Percentiles rank a stretch among this genome's conserved stretches.
Conservation (phyloP, 2,329 filamentous ascomycete genomes). For the Diaporthe longicolla region DNA sequence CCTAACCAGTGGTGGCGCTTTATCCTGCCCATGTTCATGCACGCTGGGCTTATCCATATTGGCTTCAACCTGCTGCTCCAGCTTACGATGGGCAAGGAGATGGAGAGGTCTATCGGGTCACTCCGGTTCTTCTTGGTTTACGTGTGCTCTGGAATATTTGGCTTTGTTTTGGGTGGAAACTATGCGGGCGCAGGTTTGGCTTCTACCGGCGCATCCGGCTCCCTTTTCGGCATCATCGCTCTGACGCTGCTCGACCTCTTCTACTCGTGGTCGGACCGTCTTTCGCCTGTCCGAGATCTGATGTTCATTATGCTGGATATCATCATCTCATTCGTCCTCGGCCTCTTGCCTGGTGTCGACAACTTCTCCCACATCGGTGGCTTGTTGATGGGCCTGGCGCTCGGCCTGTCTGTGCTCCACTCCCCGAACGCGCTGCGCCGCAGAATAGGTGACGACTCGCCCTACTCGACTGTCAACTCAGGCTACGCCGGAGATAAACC, state of each 20-base stretch:
- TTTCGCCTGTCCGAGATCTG: conserved; percentile 84
- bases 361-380: conserved; percentile 98
- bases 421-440: conserved; percentile 86
- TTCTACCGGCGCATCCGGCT: conserved; percentile 90
- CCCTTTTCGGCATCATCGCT: conserved; percentile 92
- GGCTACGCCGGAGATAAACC: conserved; percentile 61
- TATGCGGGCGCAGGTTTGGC: conserved; percentile 86
- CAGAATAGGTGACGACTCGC: conserved; percentile 76
- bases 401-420: conserved; percentile 89
- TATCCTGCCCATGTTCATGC: conserved; percentile 94
- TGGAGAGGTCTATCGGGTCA: conserved; percentile 91
- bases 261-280: conserved; percentile 90
- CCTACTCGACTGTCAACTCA: conserved; percentile 78
- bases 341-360: conserved; percentile 91
- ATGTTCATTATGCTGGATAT: conserved; percentile 89
- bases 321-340: conserved; percentile 90
- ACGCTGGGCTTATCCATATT: conserved; percentile 94
- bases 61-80: conserved; percentile 96
- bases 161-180: conserved; percentile 94
- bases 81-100: conserved; percentile 89
- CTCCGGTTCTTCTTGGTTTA: conserved; percentile 93
- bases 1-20: conserved; percentile 98
- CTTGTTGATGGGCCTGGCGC: conserved; percentile 89
- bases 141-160: conserved; percentile 91
- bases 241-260: conserved; percentile 89